Percentiles rank a stretch among this genome's conserved stretches.
Conservation (phyloP, 78 protist genomes). For the Pigoraptor vietnamica region DNA sequence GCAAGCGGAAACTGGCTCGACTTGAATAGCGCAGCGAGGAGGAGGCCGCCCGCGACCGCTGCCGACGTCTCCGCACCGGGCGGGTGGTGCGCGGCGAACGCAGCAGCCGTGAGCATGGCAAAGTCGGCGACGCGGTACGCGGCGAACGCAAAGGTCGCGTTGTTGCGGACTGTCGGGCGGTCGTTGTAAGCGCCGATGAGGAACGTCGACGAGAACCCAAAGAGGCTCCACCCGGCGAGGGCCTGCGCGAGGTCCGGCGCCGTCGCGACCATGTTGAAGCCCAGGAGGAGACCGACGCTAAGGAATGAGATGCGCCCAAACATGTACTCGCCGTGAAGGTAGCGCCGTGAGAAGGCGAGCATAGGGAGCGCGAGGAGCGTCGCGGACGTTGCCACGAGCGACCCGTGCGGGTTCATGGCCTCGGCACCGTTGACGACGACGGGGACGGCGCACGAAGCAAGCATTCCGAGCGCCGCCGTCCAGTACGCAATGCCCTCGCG, state of each 20-base stretch:
- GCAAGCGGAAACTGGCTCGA: background rate
- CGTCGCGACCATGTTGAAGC: background rate
- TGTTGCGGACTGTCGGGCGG: constrained; percentile 7
- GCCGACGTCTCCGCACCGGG: background rate
- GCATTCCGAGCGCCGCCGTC: background rate
- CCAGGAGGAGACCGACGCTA: background rate
- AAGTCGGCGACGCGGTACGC: background rate
- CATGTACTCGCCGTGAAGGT: constrained; percentile 18
- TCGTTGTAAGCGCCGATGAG: constrained; percentile 17
- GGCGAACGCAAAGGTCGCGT: constrained; percentile 12
- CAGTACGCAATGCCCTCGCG: background rate
- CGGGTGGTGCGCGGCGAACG: too few relatives aligned
- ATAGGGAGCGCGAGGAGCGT: background rate
- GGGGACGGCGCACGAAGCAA: background rate
- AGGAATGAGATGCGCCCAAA: background rate
- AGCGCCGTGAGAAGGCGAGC: background rate
- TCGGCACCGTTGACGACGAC: background rate
- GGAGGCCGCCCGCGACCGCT: too few relatives aligned
- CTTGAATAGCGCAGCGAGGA: background rate
- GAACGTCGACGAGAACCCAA: constrained; percentile 1
- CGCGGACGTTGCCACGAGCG: background rate
- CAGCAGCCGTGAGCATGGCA: background rate
- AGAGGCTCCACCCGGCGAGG: constrained; percentile 3
- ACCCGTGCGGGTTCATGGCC: background rate
- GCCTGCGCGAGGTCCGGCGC: background rate